Evolutionary conservation across 2,329 filamentous ascomycete genomes (phyloP).

Genomic region (Calonectria pauciramosa): DNA sequence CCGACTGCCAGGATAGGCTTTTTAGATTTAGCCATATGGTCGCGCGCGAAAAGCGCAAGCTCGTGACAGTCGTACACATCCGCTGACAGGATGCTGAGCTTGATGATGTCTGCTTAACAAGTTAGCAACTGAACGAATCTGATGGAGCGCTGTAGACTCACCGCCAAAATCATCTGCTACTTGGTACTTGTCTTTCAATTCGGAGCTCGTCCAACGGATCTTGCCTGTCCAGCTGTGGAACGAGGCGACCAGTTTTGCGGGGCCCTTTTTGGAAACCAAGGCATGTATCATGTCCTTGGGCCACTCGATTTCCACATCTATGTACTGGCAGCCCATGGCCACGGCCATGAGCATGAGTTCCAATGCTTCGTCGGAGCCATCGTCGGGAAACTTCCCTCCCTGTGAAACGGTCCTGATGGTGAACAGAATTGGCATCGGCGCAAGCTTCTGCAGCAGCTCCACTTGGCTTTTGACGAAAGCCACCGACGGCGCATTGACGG

Average conservation of each 20-base stretch:
- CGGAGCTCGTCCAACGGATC: slow-evolving; percentile 1
- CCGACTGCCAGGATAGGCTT: slow-evolving; percentile 19
- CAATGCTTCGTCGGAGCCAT: background rate
- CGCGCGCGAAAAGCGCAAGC: slow-evolving; percentile 1
- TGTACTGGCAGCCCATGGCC: background rate
- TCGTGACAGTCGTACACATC: slow-evolving; percentile 15
- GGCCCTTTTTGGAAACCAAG: background rate
- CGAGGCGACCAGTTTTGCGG: slow-evolving; percentile 2
- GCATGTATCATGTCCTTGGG: background rate
- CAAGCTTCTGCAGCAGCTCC: background rate
- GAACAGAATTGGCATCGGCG: slow-evolving; percentile 12
- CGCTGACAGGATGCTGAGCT: slow-evolving; percentile 13
- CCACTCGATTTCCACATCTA: slow-evolving; percentile 24
- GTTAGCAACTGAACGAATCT: background rate
- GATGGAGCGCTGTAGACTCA: background rate
- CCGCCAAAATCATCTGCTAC: background rate
- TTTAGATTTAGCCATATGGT: background rate
- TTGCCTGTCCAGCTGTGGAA: slow-evolving; percentile 8
- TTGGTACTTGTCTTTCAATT: background rate
- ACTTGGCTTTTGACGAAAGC: slow-evolving; percentile 8
- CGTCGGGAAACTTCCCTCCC: slow-evolving; percentile 12
- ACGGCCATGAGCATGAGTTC: slow-evolving; percentile 11
- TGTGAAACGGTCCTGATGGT: slow-evolving; percentile 9
- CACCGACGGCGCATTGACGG: background rate
- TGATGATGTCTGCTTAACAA: slow-evolving; percentile 14